Evolutionary conservation across 2,329 filamentous ascomycete genomes (phyloP), one percentile per base, ranked within the genome.

Genomic region (Pseudogymnoascus destructans): DNA sequence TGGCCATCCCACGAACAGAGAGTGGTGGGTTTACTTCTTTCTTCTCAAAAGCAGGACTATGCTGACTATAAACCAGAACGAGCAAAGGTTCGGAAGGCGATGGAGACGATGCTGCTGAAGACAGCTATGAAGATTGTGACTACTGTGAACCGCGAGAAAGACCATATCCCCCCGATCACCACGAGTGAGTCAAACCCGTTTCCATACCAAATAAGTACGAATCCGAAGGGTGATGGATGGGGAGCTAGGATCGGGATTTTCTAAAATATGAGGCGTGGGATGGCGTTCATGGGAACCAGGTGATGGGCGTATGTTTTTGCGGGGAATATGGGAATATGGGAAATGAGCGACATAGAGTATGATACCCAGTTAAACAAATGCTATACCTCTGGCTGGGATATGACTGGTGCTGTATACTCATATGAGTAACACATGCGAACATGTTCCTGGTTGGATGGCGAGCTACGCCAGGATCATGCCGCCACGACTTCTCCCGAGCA

Each of bases 101-200:
- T 95, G 86, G 89, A 92, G 67, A 87, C 89, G 62, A 93, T 89
- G 42, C 81, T 98, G 58, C 82, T 90, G 63, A 87, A 89, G 61
- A 88, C 90, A 5, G 87, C 87, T 60, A 82, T 95, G 76, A 95
- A 95, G 73, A 92, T 96, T 66, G 82, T 96, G 65, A 85, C 84
- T 62, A 86, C 88, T 58, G 90, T 89, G 66, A 95, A 95, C 73
- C 76, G 81, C 57, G 87, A 96, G 72, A 95, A 95, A 70, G 89
- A 95, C 67, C 93, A 97, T 71, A 97, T 98, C 64, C 93, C 93
- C 1, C 93, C 92, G 56, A 97, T 97, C 66, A 96, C 90, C 7
- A 93, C 90, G 19, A 90, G 85, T 68, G 89, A 92, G 62, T 77
- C 87, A 54, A 97, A 97, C 70, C 92, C 93, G 0, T 98, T 97